These are phyloP conservation scores for Canariomyces notabilis DNA, from an alignment of 2,329 filamentous ascomycete genomes.

Conservation along the genomic window DNA sequence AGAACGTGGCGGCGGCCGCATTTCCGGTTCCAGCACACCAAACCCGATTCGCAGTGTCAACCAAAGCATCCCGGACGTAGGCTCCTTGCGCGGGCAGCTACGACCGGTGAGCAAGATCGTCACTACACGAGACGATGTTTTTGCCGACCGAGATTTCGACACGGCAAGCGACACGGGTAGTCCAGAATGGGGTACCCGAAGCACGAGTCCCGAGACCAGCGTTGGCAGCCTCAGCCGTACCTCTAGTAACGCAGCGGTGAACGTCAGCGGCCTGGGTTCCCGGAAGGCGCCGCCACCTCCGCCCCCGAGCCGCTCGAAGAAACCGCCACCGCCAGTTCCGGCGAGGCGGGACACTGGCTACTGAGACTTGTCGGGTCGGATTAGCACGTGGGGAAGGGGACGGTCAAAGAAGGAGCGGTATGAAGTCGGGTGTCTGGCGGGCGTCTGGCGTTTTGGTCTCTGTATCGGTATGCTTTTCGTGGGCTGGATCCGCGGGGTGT, in stretches of 20 bases:
- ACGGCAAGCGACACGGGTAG: slow-evolving; percentile 48
- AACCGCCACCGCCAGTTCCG: slow-evolving; percentile 50
- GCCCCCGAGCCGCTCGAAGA: slow-evolving; percentile 46
- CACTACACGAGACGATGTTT: slow-evolving; percentile 42
- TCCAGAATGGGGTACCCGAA: slow-evolving; percentile 46
- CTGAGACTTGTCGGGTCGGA: too few species aligned
- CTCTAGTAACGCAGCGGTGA: slow-evolving; percentile 32
- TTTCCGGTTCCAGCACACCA: slow-evolving; percentile 19
- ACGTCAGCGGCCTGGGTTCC: slow-evolving; percentile 19
- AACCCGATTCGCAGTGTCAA: slow-evolving; percentile 15
- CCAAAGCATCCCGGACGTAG: slow-evolving; percentile 28
- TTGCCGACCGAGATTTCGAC: slow-evolving; percentile 45
- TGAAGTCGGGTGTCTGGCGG: slow-evolving; percentile 2
- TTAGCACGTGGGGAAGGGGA: too few species aligned
- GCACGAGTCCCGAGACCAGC: slow-evolving; percentile 52
- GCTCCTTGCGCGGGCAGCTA: slow-evolving; percentile 38
- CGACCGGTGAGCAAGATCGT: slow-evolving; percentile 43
- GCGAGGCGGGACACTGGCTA: slow-evolving; percentile 32
- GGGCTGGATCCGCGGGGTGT: slow-evolving; percentile 17
- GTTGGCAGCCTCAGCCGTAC: slow-evolving; percentile 49
- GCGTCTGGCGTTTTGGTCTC: slow-evolving; percentile 9
- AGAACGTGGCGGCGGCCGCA: slow-evolving; percentile 18
- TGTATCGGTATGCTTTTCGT: slow-evolving; percentile 5
- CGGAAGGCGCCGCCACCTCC: slow-evolving; percentile 43
- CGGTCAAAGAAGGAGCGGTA: too few species aligned